phyloP scores from a whole-genome alignment of 2,329 filamentous ascomycete species.

The Pseudogymnoascus sp. region DNA sequence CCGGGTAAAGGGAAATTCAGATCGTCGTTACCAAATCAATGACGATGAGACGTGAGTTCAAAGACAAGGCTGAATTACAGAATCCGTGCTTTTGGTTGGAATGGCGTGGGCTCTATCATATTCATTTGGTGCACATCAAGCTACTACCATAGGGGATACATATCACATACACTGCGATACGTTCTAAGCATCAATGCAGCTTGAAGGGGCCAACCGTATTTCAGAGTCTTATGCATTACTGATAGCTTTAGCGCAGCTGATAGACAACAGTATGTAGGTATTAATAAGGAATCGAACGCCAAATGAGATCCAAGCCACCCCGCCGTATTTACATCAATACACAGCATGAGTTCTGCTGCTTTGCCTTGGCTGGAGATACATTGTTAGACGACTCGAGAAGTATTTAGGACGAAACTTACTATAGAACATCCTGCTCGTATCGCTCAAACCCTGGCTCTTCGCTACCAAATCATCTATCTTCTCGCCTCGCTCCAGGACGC shows the following conservation, averaged over 20 bases:
- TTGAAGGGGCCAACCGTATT: background rate
- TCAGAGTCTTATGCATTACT: background rate
- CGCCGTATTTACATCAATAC: slow-evolving; percentile 49
- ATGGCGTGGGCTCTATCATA: background rate
- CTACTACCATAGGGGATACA: background rate
- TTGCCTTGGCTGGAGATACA: slow-evolving; percentile 47
- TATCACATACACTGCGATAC: background rate
- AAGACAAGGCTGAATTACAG: background rate
- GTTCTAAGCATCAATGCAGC: background rate
- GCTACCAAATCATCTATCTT: slow-evolving; percentile 91
- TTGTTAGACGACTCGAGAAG: background rate
- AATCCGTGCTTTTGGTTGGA: background rate
- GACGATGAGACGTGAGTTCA: background rate
- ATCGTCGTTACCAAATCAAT: background rate
- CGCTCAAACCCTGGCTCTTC: slow-evolving; percentile 85
- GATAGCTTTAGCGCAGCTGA: slow-evolving; percentile 4
- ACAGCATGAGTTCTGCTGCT: slow-evolving; percentile 76
- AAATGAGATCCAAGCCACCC: slow-evolving; percentile 6
- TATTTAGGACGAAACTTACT: slow-evolving; percentile 40
- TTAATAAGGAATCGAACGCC: slow-evolving; percentile 2
- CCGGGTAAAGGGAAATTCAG: background rate
- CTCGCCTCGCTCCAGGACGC: slow-evolving; percentile 79
- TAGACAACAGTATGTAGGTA: slow-evolving; percentile 3
- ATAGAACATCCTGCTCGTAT: slow-evolving; percentile 97
- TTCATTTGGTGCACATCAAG: no score